Conservation (phyloP, 2,329 filamentous ascomycete species). For the Diplodia corticola region DNA sequence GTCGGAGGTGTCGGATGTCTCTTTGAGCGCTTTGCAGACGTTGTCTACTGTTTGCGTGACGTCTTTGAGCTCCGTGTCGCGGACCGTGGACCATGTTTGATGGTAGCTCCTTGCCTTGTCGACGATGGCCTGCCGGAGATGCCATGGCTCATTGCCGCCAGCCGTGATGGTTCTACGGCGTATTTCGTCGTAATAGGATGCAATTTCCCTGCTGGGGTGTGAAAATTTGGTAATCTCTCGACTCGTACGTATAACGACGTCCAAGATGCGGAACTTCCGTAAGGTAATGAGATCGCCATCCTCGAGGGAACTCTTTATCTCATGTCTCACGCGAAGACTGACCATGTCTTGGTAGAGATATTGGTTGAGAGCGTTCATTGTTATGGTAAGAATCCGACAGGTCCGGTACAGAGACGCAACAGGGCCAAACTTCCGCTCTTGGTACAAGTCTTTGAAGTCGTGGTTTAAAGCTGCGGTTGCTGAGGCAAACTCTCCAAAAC, state of each 20-base stretch:
- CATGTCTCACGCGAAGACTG: background rate
- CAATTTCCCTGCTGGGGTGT: too few relatives aligned
- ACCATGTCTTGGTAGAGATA: background rate
- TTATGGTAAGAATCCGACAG: background rate
- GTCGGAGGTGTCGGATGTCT: background rate
- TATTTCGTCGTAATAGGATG: too few relatives aligned
- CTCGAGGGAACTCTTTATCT: background rate
- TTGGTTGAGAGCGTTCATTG: background rate
- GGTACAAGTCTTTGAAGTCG: too few relatives aligned
- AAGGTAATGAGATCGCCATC: background rate
- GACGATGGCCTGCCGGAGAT: too few relatives aligned
- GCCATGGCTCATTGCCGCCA: too few relatives aligned
- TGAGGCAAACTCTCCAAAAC: too few relatives aligned
- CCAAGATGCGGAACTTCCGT: background rate
- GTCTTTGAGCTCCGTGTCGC: background rate
- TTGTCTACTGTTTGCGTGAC: background rate
- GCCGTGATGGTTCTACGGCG: too few relatives aligned
- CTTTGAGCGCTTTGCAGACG: background rate
- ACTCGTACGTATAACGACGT: background rate
- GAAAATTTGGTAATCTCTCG: background rate
- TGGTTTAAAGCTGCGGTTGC: too few relatives aligned
- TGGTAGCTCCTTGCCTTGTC: too few relatives aligned
- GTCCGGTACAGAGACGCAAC: background rate
- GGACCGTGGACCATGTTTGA: too few relatives aligned
- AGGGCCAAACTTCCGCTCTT: too few relatives aligned